Conservation (phyloP, 176 grass and related monocot species). For the Melocanna baccifera region DNA sequence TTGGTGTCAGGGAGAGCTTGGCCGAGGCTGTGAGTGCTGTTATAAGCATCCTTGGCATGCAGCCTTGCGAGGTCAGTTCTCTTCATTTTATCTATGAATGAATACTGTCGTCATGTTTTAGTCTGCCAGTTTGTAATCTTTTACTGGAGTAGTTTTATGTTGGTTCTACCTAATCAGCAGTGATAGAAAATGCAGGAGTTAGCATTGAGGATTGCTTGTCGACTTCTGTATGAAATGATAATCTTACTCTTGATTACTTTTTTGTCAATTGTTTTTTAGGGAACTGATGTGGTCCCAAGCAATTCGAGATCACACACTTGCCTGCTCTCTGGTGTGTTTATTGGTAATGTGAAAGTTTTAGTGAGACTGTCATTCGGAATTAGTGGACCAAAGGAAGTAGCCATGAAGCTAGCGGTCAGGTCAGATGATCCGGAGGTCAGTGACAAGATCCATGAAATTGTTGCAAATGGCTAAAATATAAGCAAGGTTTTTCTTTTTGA, state of each 20-base stretch:
- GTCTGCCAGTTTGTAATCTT: background rate
- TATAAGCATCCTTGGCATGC: slow-evolving; percentile 92
- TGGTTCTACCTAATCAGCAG: background rate
- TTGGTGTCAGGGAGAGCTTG: slow-evolving; percentile 86
- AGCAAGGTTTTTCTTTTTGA: background rate
- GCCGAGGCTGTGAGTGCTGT: slow-evolving; percentile 86
- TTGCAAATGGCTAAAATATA: slow-evolving; percentile 64
- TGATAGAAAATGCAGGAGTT: background rate
- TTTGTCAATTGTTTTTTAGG: slow-evolving; percentile 41
- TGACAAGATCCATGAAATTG: slow-evolving; percentile 93
- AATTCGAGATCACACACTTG: slow-evolving; percentile 96
- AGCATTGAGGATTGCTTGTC: background rate
- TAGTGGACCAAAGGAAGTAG: slow-evolving; percentile 87
- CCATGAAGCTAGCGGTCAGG: slow-evolving; percentile 95
- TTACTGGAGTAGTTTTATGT: background rate
- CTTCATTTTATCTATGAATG: background rate
- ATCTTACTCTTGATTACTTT: background rate
- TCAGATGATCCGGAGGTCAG: slow-evolving; percentile 83
- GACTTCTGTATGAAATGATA: background rate
- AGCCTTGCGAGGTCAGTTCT: slow-evolving; percentile 75
- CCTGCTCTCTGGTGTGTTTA: slow-evolving; percentile 74
- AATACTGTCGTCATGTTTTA: background rate
- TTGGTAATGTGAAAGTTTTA: slow-evolving; percentile 80
- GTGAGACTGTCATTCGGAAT: slow-evolving; percentile 86
- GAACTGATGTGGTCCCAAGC: slow-evolving; percentile 81